These are phyloP conservation scores for Diospyros kaki DNA, from an alignment of 148 eudicot species.

Conservation along the genomic window DNA sequence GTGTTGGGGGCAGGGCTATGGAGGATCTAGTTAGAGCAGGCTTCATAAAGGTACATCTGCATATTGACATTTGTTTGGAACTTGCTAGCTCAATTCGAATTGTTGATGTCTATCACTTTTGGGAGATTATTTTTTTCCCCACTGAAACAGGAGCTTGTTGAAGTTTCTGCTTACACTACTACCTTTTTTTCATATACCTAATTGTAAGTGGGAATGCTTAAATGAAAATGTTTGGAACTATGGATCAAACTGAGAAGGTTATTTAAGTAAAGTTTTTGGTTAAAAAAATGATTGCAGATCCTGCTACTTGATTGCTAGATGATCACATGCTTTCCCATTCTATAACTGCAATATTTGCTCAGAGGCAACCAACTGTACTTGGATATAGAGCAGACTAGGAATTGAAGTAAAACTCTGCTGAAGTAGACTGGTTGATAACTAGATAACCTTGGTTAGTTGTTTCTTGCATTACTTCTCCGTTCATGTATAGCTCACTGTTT, in stretches of 20 bases:
- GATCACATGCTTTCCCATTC: not conserved
- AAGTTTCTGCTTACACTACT: not conserved
- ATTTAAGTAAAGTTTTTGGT: not conserved
- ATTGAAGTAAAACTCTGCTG: not conserved
- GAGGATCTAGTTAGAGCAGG: conserved; percentile 89
- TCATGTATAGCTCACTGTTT: not conserved
- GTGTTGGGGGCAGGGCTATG: conserved; percentile 97
- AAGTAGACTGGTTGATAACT: not conserved
- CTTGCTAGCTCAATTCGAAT: not conserved
- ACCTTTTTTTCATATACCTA: not conserved
- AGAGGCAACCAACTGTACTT: not conserved
- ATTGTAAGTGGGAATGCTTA: not conserved
- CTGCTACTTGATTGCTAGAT: conserved; percentile 6
- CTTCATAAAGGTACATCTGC: conserved; percentile 64
- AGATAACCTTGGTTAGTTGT: not conserved
- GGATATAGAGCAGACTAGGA: not conserved
- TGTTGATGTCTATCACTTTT: not conserved
- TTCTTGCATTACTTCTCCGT: not conserved
- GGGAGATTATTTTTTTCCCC: not conserved
- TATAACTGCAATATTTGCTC: not conserved
- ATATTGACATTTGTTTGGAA: not conserved
- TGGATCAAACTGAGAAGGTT: not conserved
- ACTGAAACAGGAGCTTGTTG: not conserved
- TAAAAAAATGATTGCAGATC: not conserved
- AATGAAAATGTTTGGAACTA: not conserved